Evolutionary conservation across 345 rosid species (phyloP).

Genomic region (Microthlaspi erraticum): DNA sequence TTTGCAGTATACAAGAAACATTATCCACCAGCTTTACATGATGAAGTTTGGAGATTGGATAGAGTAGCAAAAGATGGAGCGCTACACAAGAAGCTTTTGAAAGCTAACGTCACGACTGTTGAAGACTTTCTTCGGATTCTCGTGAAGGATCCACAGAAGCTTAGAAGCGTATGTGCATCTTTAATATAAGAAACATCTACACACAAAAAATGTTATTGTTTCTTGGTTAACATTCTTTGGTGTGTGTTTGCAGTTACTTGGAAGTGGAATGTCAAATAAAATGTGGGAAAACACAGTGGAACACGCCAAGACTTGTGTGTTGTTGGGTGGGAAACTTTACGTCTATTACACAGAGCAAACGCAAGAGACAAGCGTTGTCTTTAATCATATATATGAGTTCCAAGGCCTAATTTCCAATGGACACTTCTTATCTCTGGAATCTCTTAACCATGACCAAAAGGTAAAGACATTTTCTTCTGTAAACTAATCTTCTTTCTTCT

Average conservation of each 20-base stretch:
- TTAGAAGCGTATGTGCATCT: conserved; percentile 66
- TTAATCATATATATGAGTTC: conserved; percentile 81
- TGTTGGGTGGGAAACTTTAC: conserved; percentile 75
- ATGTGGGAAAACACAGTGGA: conserved; percentile 96
- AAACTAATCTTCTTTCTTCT: background rate
- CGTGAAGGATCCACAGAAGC: conserved; percentile 64
- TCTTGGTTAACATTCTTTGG: conserved; percentile 13
- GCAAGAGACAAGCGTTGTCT: conserved; percentile 63
- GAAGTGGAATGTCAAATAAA: conserved; percentile 93
- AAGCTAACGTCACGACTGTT: conserved; percentile 61
- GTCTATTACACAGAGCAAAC: conserved; percentile 65
- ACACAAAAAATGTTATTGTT: background rate
- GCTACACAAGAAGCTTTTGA: conserved; percentile 73
- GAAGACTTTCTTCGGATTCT: conserved; percentile 85
- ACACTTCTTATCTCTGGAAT: conserved; percentile 71
- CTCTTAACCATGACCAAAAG: conserved; percentile 75
- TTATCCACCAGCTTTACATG: conserved; percentile 85
- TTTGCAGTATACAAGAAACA: conserved; percentile 89
- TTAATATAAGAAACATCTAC: conserved; percentile 6
- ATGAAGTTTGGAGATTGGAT: conserved; percentile 96
- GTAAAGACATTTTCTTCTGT: conserved; percentile 42
- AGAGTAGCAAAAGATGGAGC: conserved; percentile 93
- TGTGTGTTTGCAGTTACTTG: conserved; percentile 63
- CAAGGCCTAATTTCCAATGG: conserved; percentile 69
- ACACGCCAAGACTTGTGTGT: conserved; percentile 87